Percentiles rank a stretch among this genome's conserved stretches.
phyloP scores from a whole-genome alignment of 1,139 yeast species.

The Saccharomyces pastorianus region DNA sequence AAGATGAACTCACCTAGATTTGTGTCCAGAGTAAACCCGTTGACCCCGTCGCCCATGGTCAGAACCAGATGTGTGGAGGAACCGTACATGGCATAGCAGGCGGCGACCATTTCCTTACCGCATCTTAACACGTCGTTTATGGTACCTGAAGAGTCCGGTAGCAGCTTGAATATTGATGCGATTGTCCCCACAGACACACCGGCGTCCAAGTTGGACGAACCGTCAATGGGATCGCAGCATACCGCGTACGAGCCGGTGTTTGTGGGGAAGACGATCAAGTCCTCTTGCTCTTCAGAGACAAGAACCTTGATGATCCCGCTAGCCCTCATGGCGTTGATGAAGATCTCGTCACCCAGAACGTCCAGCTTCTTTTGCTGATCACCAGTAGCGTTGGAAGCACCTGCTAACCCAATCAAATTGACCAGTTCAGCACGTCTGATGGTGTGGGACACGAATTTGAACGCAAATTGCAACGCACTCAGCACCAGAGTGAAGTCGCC shows the following conservation, averaged over 20 bases:
- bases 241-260: constrained; percentile 88
- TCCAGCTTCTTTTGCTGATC: constrained; percentile 96
- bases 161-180: constrained; percentile 78
- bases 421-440: constrained; percentile 94
- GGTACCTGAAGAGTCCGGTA: constrained; percentile 68
- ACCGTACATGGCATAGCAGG: constrained; percentile 98
- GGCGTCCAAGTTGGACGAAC: constrained; percentile 93
- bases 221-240: constrained; percentile 97
- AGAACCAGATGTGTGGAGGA: constrained; percentile 94
- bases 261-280: constrained; percentile 71
- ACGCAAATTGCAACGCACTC: constrained; percentile 88
- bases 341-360: constrained; percentile 95
- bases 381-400: constrained; percentile 84
- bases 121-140: constrained; percentile 83
- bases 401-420: constrained; percentile 78
- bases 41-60: constrained; percentile 87
- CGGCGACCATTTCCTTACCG: constrained; percentile 93
- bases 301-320: constrained; percentile 84
- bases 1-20: constrained; percentile 91
- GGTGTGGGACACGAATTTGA: constrained; percentile 93
- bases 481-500: constrained; percentile 86
- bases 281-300: constrained; percentile 95
- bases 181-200: constrained; percentile 98
- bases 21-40: constrained; percentile 90
- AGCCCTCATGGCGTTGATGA: constrained; percentile 93